These are phyloP conservation scores for Sordariomycetes sp. DNA, from an alignment of 2,329 filamentous ascomycete genomes.

Conservation along the genomic window DNA sequence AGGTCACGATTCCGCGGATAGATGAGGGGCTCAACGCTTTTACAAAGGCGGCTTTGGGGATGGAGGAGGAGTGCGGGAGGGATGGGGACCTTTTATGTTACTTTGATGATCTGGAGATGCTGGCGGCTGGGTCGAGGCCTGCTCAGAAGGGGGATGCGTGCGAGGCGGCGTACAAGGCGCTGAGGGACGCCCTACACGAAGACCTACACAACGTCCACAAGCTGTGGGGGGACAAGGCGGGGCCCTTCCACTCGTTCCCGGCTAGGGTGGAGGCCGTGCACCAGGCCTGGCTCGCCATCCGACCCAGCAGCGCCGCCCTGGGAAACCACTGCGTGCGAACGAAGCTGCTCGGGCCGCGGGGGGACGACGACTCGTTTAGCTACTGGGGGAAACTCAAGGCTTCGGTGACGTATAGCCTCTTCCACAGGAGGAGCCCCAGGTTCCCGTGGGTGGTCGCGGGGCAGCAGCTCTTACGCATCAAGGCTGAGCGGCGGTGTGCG, in stretches of 20 bases:
- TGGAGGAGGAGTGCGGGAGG: slow-evolving; percentile 13
- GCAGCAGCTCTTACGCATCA: slow-evolving; percentile 16
- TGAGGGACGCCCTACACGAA: slow-evolving; percentile 19
- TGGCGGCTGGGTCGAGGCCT: slow-evolving; percentile 13
- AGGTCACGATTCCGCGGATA: slow-evolving; percentile 29
- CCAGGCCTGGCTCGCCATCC: slow-evolving; percentile 27
- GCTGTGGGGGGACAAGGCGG: slow-evolving; percentile 20
- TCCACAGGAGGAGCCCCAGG: background rate
- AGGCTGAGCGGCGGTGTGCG: slow-evolving; percentile 9
- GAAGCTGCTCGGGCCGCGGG: slow-evolving; percentile 16
- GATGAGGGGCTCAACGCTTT: slow-evolving; percentile 21
- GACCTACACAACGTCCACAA: slow-evolving; percentile 16
- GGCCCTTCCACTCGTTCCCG: slow-evolving; percentile 9
- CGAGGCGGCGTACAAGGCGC: slow-evolving; percentile 9
- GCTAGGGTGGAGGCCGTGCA: slow-evolving; percentile 18
- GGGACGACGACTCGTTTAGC: slow-evolving; percentile 10
- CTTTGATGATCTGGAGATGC: slow-evolving; percentile 18
- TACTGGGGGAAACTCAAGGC: slow-evolving; percentile 37
- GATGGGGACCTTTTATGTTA: slow-evolving; percentile 22
- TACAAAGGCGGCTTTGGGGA: slow-evolving; percentile 6
- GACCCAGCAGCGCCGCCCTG: slow-evolving; percentile 15
- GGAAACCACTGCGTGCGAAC: slow-evolving; percentile 12
- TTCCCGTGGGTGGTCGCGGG: slow-evolving; percentile 36
- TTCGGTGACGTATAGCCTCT: slow-evolving; percentile 27
- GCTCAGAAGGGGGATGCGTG: too few species aligned